phyloP scores from a whole-genome alignment of 2,329 filamentous ascomycete genomes.

The Paraphaeosphaeria minitans region DNA sequence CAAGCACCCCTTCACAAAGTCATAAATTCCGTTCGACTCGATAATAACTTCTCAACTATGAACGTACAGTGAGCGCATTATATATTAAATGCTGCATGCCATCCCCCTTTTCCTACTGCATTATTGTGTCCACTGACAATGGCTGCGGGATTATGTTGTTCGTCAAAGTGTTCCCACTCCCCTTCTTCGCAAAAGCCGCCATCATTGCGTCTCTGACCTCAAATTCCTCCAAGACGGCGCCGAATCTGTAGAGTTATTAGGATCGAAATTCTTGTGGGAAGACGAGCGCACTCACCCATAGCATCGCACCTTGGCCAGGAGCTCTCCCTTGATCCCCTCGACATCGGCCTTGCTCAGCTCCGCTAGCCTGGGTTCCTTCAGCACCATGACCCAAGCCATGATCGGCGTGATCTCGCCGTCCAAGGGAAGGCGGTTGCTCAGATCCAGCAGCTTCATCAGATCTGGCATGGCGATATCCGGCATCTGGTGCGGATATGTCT shows the following conservation, averaged over 20 bases:
- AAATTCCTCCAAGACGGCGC: slow-evolving; percentile 72
- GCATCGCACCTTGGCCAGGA: slow-evolving; percentile 82
- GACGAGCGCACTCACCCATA: slow-evolving; percentile 74
- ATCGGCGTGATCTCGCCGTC: slow-evolving; percentile 93
- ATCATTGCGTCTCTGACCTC: slow-evolving; percentile 79
- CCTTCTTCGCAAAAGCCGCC: slow-evolving; percentile 67
- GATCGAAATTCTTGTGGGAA: slow-evolving; percentile 13
- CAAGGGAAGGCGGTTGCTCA: slow-evolving; percentile 80
- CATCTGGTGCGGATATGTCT: slow-evolving; percentile 70
- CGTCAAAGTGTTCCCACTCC: slow-evolving; percentile 16
- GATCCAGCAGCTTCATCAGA: slow-evolving; percentile 78
- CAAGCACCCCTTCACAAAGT: neutral
- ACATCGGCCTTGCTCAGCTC: slow-evolving; percentile 73
- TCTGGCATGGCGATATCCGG: slow-evolving; percentile 76
- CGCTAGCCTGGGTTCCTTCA: slow-evolving; percentile 62
- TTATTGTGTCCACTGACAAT: neutral
- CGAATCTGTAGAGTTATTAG: slow-evolving; percentile 56
- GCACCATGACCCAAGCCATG: slow-evolving; percentile 88
- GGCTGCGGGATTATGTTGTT: neutral
- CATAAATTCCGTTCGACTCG: neutral
- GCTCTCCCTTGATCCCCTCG: slow-evolving; percentile 70
- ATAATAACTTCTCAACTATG: slow-evolving; percentile 20
- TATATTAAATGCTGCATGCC: slow-evolving; percentile 20
- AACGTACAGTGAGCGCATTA: slow-evolving; percentile 27
- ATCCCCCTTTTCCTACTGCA: neutral